Evolutionary conservation across 2,329 filamentous ascomycete genomes (phyloP).

Genomic region (Tothia fuscella): DNA sequence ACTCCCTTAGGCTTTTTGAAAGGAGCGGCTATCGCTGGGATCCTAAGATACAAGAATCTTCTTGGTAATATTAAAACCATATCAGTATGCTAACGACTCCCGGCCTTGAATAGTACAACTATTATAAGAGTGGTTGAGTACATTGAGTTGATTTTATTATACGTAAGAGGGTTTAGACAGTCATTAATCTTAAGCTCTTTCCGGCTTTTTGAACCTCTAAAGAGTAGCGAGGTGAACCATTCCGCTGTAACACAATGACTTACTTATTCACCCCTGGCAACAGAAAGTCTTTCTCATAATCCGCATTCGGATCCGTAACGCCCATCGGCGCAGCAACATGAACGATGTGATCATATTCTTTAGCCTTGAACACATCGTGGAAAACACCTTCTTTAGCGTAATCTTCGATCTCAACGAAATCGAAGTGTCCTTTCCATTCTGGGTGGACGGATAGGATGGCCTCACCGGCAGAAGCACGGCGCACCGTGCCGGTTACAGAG

Average conservation of each 20-base stretch:
- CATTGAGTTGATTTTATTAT: too few relatives aligned
- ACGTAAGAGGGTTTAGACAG: too few relatives aligned
- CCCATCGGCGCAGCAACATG: conserved; percentile 20
- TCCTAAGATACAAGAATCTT: too few relatives aligned
- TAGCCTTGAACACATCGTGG: conserved; percentile 19
- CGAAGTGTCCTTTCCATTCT: conserved; percentile 13
- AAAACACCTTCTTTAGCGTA: conserved; percentile 17
- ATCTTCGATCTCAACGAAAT: conserved; percentile 21
- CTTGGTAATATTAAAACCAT: too few relatives aligned
- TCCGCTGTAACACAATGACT: not conserved
- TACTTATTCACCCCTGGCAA: conserved; percentile 3
- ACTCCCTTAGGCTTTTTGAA: not conserved
- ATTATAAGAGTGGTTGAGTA: too few relatives aligned
- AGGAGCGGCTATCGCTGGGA: conserved; percentile 15
- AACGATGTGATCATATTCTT: conserved; percentile 20
- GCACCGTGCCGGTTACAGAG: conserved; percentile 34
- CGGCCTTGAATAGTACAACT: too few relatives aligned
- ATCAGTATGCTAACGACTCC: too few relatives aligned
- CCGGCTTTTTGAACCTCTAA: conserved; percentile 20
- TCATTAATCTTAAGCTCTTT: too few relatives aligned
- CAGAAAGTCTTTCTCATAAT: conserved; percentile 22
- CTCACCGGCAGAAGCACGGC: conserved; percentile 13
- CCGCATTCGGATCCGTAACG: conserved; percentile 18
- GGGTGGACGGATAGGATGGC: not conserved
- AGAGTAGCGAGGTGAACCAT: conserved; percentile 10